Conservation (phyloP, 31 red algal genomes). For the Asparagopsis taxiformis region DNA sequence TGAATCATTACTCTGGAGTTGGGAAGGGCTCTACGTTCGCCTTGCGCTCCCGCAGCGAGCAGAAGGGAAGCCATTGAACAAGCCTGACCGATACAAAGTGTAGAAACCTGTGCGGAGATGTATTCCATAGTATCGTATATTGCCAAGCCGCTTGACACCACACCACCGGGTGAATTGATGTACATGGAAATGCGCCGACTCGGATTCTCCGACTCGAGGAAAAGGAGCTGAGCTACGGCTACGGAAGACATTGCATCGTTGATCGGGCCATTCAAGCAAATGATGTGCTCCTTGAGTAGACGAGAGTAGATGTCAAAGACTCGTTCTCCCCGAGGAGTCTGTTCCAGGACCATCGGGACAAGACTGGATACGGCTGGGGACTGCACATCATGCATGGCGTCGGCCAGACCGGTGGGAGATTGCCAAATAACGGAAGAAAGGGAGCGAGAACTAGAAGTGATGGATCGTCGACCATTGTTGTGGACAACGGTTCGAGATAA, state of each 20-base stretch:
- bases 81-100: slow-evolving; percentile 81
- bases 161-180: slow-evolving; percentile 92
- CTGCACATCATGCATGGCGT: slow-evolving; percentile 4
- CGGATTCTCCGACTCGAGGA: slow-evolving; percentile 68
- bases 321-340: slow-evolving; percentile 76
- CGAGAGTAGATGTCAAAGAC: slow-evolving; percentile 96
- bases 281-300: slow-evolving; percentile 88
- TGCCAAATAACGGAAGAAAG: slow-evolving; percentile 6
- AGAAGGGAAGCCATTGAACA: slow-evolving; percentile 89
- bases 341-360: slow-evolving; percentile 91
- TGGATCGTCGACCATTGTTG: no score
- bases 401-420: slow-evolving; percentile 6
- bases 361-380: slow-evolving; percentile 6
- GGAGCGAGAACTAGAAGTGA: no score
- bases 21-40: slow-evolving; percentile 68
- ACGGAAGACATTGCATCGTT: slow-evolving; percentile 73
- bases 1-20: slow-evolving; percentile 94
- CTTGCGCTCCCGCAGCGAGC: slow-evolving; percentile 72
- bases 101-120: slow-evolving; percentile 58
- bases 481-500: no score
- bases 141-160: slow-evolving; percentile 79
- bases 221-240: slow-evolving; percentile 73
- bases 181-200: slow-evolving; percentile 72
- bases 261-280: slow-evolving; percentile 78
- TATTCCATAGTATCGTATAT: slow-evolving; percentile 97